Evolutionary conservation across 805 yeast species (phyloP).

Genomic region (Saccharomycopsis guyanensis): DNA sequence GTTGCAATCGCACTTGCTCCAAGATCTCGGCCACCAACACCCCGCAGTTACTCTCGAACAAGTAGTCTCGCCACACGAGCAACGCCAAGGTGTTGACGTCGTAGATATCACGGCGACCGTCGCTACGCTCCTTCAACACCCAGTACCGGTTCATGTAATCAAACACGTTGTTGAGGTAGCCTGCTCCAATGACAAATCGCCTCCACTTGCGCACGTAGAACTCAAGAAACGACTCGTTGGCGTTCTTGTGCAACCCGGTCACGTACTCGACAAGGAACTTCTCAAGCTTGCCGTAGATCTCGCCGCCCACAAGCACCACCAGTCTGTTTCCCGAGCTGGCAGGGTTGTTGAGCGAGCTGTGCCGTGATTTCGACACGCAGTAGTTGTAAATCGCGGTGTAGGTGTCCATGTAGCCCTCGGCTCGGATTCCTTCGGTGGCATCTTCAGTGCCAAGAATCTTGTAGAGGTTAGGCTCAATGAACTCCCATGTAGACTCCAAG

Average conservation of each 20-base stretch:
- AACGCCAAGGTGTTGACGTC: conserved; percentile 88
- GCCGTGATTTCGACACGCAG: conserved; percentile 54
- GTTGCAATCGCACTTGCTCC: conserved; percentile 65
- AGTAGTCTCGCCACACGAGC: conserved; percentile 77
- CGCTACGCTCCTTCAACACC: conserved; percentile 94
- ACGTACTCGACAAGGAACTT: conserved; percentile 59
- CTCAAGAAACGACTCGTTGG: conserved; percentile 62
- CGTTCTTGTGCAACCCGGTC: conserved; percentile 33
- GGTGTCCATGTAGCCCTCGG: conserved; percentile 76
- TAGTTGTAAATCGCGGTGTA: conserved; percentile 91
- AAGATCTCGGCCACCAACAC: conserved; percentile 63
- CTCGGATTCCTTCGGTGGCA: conserved; percentile 51
- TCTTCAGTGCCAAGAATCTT: conserved; percentile 61
- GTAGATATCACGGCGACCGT: conserved; percentile 81
- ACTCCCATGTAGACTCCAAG: conserved; percentile 65
- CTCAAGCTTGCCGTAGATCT: conserved; percentile 68
- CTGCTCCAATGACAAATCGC: conserved; percentile 85
- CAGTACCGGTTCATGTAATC: conserved; percentile 95
- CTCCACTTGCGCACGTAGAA: conserved; percentile 87
- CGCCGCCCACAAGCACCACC: conserved; percentile 72
- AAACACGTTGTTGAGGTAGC: conserved; percentile 83
- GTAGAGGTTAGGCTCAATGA: conserved; percentile 68
- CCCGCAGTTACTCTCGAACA: conserved; percentile 63
- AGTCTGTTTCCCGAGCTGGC: conserved; percentile 18
- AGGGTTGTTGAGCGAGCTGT: conserved; percentile 1